phyloP scores from a whole-genome alignment of 306 rosid species.

The Acacia confusa region DNA sequence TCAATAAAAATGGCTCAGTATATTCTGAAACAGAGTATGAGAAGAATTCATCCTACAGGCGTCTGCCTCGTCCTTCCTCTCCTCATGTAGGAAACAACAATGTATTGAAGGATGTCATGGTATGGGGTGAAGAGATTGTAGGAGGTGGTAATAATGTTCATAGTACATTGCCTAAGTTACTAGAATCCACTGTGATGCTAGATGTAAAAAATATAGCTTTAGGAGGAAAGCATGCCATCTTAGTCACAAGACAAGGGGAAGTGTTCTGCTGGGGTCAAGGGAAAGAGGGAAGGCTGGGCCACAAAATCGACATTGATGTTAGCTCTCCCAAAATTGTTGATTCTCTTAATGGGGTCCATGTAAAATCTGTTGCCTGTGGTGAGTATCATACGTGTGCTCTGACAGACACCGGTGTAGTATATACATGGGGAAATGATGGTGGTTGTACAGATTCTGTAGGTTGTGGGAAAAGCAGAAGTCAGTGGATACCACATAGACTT shows the following conservation, averaged over 20 bases:
- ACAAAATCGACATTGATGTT: slow-evolving; percentile 58
- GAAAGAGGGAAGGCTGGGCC: slow-evolving; percentile 71
- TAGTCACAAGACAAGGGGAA: slow-evolving; percentile 83
- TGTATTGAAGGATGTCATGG: slow-evolving; percentile 73
- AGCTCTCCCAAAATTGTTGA: slow-evolving; percentile 70
- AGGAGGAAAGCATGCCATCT: slow-evolving; percentile 82
- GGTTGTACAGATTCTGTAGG: slow-evolving; percentile 44
- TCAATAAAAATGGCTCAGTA: background rate
- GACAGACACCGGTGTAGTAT: slow-evolving; percentile 67
- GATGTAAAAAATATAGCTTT: slow-evolving; percentile 66
- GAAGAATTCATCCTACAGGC: slow-evolving; percentile 38
- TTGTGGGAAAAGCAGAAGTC: slow-evolving; percentile 46
- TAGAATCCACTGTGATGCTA: slow-evolving; percentile 66
- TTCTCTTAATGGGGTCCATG: slow-evolving; percentile 52
- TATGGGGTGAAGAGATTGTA: slow-evolving; percentile 77
- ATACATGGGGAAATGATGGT: slow-evolving; percentile 71
- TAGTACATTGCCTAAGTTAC: slow-evolving; percentile 69
- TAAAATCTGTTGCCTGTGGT: slow-evolving; percentile 62
- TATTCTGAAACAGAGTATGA: slow-evolving; percentile 13
- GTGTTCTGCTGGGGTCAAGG: slow-evolving; percentile 89
- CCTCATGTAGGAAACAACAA: slow-evolving; percentile 46
- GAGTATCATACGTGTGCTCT: slow-evolving; percentile 83
- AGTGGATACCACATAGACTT: slow-evolving; percentile 71
- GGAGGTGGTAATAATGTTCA: slow-evolving; percentile 43
- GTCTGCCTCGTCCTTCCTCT: slow-evolving; percentile 40